A percentile compares a stretch with the other conserved stretches of the same genome.
phyloP scores from a whole-genome alignment of 208 protist species.

The Trypanosoma avium region DNA sequence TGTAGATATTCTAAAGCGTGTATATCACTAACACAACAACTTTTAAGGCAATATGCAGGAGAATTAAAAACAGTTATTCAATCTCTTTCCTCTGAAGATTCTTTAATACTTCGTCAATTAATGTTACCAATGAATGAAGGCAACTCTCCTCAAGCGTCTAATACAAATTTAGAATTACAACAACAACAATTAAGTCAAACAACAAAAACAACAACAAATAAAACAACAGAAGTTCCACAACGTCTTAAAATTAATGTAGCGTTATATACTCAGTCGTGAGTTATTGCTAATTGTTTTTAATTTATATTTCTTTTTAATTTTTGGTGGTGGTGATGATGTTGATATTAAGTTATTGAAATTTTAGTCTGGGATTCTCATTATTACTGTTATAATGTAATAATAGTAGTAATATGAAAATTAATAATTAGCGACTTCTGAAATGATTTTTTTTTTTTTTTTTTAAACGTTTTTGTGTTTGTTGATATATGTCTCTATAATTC shows the following conservation, averaged over 20 bases:
- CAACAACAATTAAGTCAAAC: neutral
- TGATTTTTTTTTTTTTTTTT: too few relatives aligned
- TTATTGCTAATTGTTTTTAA: neutral
- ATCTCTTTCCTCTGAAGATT: conserved; percentile 33
- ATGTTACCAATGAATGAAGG: conserved; percentile 39
- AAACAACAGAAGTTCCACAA: conserved; percentile 1
- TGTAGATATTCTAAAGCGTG: conserved; percentile 13
- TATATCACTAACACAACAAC: conserved; percentile 32
- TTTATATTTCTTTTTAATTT: too few relatives aligned
- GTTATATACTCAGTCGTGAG: neutral
- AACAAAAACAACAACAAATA: too few relatives aligned
- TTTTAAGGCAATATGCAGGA: conserved; percentile 31
- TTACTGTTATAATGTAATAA: too few relatives aligned
- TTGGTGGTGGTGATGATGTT: too few relatives aligned
- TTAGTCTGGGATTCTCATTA: too few relatives aligned
- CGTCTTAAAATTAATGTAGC: conserved; percentile 19
- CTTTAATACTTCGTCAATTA: conserved; percentile 46
- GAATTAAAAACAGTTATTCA: conserved; percentile 59
- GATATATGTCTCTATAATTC: too few relatives aligned
- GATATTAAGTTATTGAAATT: too few relatives aligned
- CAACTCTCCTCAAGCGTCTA: neutral
- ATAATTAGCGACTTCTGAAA: too few relatives aligned
- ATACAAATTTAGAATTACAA: neutral
- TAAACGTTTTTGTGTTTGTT: too few relatives aligned
- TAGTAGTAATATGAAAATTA: too few relatives aligned